Evolutionary conservation across 225 moss, liverwort and hornwort genomes (phyloP).

Genomic region (Marchantia polymorpha): DNA sequence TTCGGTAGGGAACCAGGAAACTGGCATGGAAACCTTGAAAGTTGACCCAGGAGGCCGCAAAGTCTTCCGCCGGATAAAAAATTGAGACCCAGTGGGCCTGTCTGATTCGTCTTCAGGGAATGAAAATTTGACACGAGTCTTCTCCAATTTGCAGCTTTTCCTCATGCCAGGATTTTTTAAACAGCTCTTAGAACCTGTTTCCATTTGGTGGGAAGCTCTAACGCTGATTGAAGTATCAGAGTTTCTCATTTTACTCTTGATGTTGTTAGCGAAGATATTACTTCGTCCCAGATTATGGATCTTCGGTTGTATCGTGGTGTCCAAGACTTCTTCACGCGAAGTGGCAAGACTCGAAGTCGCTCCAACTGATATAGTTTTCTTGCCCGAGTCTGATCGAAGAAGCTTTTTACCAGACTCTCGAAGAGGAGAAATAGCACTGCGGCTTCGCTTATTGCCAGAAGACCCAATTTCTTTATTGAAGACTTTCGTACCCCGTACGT

Average conservation of each 20-base stretch:
- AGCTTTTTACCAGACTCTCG: conserved; percentile 22
- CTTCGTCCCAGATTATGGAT: neutral
- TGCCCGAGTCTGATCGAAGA: conserved; percentile 17
- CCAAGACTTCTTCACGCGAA: neutral
- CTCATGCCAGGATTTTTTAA: neutral
- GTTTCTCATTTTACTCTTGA: neutral
- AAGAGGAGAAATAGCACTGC: conserved; percentile 21
- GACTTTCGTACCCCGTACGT: neutral
- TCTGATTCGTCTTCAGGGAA: neutral
- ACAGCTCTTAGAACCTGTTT: conserved; percentile 2
- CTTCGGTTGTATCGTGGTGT: neutral
- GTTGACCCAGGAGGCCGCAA: conserved; percentile 16
- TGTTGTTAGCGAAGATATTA: neutral
- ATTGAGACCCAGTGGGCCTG: neutral
- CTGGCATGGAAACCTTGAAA: neutral
- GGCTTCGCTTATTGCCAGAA: conserved; percentile 15
- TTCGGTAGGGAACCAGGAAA: conserved; percentile 10
- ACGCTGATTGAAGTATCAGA: conserved; percentile 6
- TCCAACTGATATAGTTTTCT: neutral
- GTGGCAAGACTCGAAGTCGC: neutral
- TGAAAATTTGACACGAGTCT: neutral
- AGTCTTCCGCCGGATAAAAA: conserved; percentile 11
- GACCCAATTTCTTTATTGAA: neutral
- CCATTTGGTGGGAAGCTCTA: neutral
- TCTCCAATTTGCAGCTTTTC: neutral